Percentiles rank a stretch among this genome's conserved stretches.
Conservation (phyloP, 1,284 basidiomycete genomes). For the Ganoderma sp. region DNA sequence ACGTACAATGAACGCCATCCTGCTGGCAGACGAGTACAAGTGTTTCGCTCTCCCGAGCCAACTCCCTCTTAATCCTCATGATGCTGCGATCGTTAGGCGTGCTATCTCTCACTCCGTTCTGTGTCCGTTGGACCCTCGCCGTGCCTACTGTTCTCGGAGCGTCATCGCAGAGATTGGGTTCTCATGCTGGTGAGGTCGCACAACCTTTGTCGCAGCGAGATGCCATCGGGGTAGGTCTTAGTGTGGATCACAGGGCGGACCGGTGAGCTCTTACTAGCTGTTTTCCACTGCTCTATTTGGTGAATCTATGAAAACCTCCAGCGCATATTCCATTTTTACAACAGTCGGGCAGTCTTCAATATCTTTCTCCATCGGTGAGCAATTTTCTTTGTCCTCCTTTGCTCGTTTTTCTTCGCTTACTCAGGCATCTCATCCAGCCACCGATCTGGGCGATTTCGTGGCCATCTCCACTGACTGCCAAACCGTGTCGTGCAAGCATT, state of each 20-base stretch:
- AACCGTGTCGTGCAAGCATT: background rate
- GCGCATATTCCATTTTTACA: background rate
- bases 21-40: too few species aligned
- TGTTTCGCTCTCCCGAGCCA: too few species aligned
- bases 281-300: background rate
- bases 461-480: background rate
- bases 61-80: too few species aligned
- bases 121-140: background rate
- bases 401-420: background rate
- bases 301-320: background rate
- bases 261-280: background rate
- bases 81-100: background rate
- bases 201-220: background rate
- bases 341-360: background rate
- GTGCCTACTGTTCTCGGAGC: background rate
- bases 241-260: background rate
- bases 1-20: too few species aligned
- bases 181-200: background rate
- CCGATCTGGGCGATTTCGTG: background rate
- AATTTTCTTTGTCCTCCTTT: background rate
- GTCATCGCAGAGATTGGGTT: background rate
- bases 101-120: background rate
- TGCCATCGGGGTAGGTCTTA: background rate
- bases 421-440: background rate
- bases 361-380: background rate